Evolutionary conservation across 352 stramenopile species (phyloP), one percentile per base, ranked within the genome.

Genomic region (Globisporangium echinulatum): DNA sequence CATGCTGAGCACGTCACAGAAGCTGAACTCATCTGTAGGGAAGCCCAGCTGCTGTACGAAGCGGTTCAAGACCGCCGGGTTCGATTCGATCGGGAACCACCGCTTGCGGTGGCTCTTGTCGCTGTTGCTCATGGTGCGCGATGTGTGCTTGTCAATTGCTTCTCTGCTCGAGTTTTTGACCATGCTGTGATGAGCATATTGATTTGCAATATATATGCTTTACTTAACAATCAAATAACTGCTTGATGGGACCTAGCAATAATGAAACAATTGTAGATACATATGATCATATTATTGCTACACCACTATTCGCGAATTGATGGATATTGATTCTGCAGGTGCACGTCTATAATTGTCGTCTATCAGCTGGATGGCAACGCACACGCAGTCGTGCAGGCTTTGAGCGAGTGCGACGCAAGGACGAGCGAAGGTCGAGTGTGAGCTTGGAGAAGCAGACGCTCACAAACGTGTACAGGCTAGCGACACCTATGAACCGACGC

Each of bases 31-130:
- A 40, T 17, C 49, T 1, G 84, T 97, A 38, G 92, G 82, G 65
- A 98, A 97, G 48, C 96, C 96, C 52, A 99, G 88, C 58, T 92
- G 97, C 58, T 84, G 63, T 52, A 98, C 81, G 75, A 98, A 98
- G n/a, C 76, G 65, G 76, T 98, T 98, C 84, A 98, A 97, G 39
- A 98, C 84, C 13, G 80, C 70, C 9, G 96, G 96, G 70, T 98
- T 99, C 7, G 86, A 97, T 81, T 99, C 96, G n/a, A 95, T 72
- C 25, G 85, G 85, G 65, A 95, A 95, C 85, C 85, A 95, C 51
- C 73, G 74, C 83, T 95, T 95, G 64, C 61, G 62, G 61, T 68
- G 70, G 58, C 55, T 49, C 17, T 43, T 40, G 9, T 36, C 43
- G 55, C 43, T 63, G 36, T 74, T 69, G 56, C 73, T 85, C 75